These are phyloP conservation scores for Sherardia arvensis DNA, from an alignment of 257 asterid genomes.

Conservation along the genomic window DNA sequence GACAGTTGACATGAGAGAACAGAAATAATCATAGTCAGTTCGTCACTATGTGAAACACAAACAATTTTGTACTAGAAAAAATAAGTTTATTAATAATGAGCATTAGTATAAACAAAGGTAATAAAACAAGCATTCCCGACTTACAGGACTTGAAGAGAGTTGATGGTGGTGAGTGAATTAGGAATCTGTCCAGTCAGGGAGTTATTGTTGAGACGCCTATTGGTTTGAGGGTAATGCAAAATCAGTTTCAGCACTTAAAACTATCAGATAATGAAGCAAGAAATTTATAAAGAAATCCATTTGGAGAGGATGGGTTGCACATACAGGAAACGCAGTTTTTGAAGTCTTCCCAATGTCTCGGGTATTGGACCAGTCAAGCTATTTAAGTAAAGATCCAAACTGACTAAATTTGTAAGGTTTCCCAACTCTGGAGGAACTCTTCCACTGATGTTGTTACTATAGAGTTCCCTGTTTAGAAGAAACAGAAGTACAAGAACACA, in stretches of 20 bases:
- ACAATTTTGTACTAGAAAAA: background rate
- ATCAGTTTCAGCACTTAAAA: slow-evolving; percentile 11
- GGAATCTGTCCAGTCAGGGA: slow-evolving; percentile 73
- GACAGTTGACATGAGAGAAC: slow-evolving; percentile 13
- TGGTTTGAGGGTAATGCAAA: slow-evolving; percentile 15
- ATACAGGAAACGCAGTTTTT: slow-evolving; percentile 74
- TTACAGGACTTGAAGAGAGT: slow-evolving; percentile 94
- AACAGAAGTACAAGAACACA: background rate
- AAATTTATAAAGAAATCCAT: background rate
- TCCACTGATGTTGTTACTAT: slow-evolving; percentile 80
- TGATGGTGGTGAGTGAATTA: slow-evolving; percentile 40
- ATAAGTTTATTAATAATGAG: too few species aligned
- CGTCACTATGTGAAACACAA: background rate
- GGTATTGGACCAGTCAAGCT: slow-evolving; percentile 64
- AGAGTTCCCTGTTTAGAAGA: slow-evolving; percentile 67
- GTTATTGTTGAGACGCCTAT: slow-evolving; percentile 97
- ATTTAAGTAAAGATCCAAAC: slow-evolving; percentile 94
- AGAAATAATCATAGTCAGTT: background rate
- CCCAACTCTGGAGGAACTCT: slow-evolving; percentile 73
- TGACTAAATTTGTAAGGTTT: slow-evolving; percentile 75
- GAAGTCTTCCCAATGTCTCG: slow-evolving; percentile 60
- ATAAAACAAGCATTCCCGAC: slow-evolving; percentile 22
- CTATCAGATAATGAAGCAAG: background rate
- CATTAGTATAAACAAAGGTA: slow-evolving; percentile 3
- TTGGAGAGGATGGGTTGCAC: slow-evolving; percentile 9